Evolutionary conservation across 495 filamentous ascomycete genomes (phyloP), one percentile per base, ranked within the genome.

Genomic region (Xylaria curta): DNA sequence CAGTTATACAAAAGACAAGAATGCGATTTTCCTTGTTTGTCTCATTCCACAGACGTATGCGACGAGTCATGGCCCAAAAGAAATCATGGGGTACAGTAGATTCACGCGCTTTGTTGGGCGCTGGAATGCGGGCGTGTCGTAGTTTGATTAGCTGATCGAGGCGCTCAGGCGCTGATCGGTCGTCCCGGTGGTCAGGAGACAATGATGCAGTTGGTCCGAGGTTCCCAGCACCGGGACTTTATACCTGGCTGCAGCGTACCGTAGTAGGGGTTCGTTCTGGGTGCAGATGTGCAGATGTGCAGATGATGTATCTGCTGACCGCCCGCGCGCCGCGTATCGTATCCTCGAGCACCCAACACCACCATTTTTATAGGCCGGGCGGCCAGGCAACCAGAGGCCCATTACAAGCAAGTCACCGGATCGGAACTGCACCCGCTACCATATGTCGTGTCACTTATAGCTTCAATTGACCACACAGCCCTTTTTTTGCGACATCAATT

Each of bases 101-200:
- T 26, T 24, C 31, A 26, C 46, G 26, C 31, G 26, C 46, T 40
- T 66, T 38, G n/a, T 67, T 53, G 28, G 65, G 65, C 24, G 47
- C 49, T 54, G 53, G 69, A 65, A 47, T 66, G 62, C 61, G 40
- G 62, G 69, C 69, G 69, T 71, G 69, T 71, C 69, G 69, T 46
- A 33, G 69, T 71, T 53, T 71, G 69, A 71, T 71, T 71, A 71
- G 69, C 69, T 71, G 61, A 60, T 36, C 38, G 28, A 36, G 17
- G 61, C 40, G 69, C 69, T 42, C 51, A 36, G 17, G 61, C 40
- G 69, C 69, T 40, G 69, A 66, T 56, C 60, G 61, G 64, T 56
- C 49, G 62, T 47, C 36, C 38, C 38, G 36, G 61, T 51, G 46
- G 49, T 71, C 60, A 70, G 68, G 59, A 63, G 60, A 61, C 59